Evolutionary conservation across 2,329 filamentous ascomycete genomes (phyloP), one percentile per base, ranked within the genome.

Genomic region (Fusarium drepaniforme): DNA sequence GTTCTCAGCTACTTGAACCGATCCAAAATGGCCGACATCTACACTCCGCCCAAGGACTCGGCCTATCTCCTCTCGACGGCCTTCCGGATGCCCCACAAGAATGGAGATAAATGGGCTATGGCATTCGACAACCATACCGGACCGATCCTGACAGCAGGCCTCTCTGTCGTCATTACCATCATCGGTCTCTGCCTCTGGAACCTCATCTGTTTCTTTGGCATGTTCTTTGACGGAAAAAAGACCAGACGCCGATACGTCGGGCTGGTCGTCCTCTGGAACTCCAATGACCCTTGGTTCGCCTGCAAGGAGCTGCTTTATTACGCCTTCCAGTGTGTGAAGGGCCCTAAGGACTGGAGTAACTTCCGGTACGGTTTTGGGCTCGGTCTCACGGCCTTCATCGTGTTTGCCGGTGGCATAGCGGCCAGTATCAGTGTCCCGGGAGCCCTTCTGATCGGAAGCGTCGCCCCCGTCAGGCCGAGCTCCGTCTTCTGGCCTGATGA

Each of bases 201-300:
- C 35, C 23, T 59, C 8, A 38, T 59, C 11, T 8, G 35, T 12
- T 59, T 59, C 35, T 3, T 59, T 12, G 35, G 56, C 23, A 59
- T 59, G 37, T 40, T 59, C 16, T 59, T 59, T 33, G 56, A 13
- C 16, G 56, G 56, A 0, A 40, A 30, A 13, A 23, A 46, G 21
- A 62, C 37, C 23, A 25, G 38, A 30, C 38, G 59, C 5, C 40
- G 59, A 62, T 62, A 62, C 28, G 59, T 46, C 21, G 58, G 18
- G 18, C 11, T 61, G 58, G 58, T 61, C n/a, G 23, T 18, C 21
- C 58, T 61, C 15, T 61, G 58, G 58, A 61, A 61, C 37, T 61
- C 58, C 18, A 61, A 44, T 18, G 58, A 44, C 58, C 58, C 58
- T 8, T 61, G 58, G 38, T 61, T 61, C n/a, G 58, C 58, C 21